A percentile compares a stretch with the other conserved stretches of the same genome.
These are phyloP conservation scores for Zymoseptoria tritici DNA, from an alignment of 2,329 filamentous ascomycete species.

Conservation along the genomic window DNA sequence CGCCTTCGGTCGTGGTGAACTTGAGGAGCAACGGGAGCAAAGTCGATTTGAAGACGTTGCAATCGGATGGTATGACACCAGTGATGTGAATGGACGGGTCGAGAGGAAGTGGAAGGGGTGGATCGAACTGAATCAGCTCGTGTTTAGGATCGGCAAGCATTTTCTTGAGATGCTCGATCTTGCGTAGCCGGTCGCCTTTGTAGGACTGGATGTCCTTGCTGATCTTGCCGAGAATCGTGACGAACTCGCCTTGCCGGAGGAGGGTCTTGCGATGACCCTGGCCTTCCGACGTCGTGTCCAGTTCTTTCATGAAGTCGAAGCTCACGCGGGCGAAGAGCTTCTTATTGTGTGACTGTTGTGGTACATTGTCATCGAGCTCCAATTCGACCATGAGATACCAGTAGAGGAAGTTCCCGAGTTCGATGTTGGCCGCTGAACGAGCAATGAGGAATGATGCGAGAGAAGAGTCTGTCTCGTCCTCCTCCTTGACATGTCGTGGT, in stretches of 20 bases:
- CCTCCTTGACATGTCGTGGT: slow-evolving; percentile 49
- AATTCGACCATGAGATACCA: slow-evolving; percentile 99
- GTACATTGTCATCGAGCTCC: slow-evolving; percentile 53
- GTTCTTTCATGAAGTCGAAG: slow-evolving; percentile 89
- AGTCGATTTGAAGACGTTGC: slow-evolving; percentile 91
- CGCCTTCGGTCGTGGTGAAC: slow-evolving; percentile 72
- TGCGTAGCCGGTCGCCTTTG: slow-evolving; percentile 67
- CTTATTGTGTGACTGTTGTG: slow-evolving; percentile 63
- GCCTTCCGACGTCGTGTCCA: slow-evolving; percentile 65
- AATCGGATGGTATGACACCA: slow-evolving; percentile 75
- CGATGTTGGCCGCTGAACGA: slow-evolving; percentile 78
- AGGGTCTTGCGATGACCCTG: slow-evolving; percentile 67
- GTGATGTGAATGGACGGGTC: slow-evolving; percentile 75
- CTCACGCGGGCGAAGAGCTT: slow-evolving; percentile 88
- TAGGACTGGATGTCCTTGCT: slow-evolving; percentile 81
- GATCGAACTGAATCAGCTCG: slow-evolving; percentile 74
- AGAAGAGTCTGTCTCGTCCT: slow-evolving; percentile 64
- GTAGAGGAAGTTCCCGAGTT: slow-evolving; percentile 88
- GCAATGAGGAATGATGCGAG: slow-evolving; percentile 83
- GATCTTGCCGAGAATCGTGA: slow-evolving; percentile 79
- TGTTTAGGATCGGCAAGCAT: slow-evolving; percentile 84
- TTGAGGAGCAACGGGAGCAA: slow-evolving; percentile 84
- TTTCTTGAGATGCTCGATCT: slow-evolving; percentile 77
- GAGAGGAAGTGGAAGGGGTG: slow-evolving; percentile 77
- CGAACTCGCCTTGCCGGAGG: slow-evolving; percentile 78